Percentiles rank a stretch among this genome's conserved stretches.
Conservation (phyloP, 106 monocot genomes). For the Acorus gramineus region DNA sequence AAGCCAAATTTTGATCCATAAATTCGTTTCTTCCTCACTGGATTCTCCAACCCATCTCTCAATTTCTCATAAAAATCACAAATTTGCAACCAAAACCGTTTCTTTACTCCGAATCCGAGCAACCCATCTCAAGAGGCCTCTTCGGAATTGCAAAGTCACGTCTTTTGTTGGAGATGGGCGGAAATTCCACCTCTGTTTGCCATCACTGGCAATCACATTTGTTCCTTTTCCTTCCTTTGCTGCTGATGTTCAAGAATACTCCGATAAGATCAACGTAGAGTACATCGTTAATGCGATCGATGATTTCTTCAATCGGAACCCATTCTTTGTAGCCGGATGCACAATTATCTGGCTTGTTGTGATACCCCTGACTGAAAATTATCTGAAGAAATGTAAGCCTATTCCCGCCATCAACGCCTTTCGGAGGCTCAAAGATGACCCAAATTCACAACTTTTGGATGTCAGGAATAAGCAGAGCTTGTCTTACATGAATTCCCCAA, state of each 20-base stretch:
- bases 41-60: too few relatives aligned
- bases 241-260: constrained; percentile 17
- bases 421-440: constrained; percentile 59
- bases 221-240: constrained; percentile 37
- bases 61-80: background rate
- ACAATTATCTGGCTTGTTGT: constrained; percentile 70
- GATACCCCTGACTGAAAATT: constrained; percentile 61
- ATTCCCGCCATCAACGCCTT: constrained; percentile 62
- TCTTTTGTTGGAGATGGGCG: too few relatives aligned
- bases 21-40: too few relatives aligned
- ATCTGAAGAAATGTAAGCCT: constrained; percentile 72
- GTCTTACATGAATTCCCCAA: constrained; percentile 48
- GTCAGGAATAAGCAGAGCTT: constrained; percentile 68
- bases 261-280: constrained; percentile 69
- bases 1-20: constrained; percentile 4
- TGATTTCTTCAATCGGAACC: constrained; percentile 77
- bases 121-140: background rate
- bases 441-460: constrained; percentile 66
- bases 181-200: background rate
- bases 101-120: constrained; percentile 1
- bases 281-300: constrained; percentile 48
- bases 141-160: too few relatives aligned
- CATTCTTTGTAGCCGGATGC: constrained; percentile 68
- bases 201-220: constrained; percentile 5
- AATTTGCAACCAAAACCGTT: background rate